Evolutionary conservation across 2,329 filamentous ascomycete species (phyloP).

Genomic region (Karstenula rhodostoma): DNA sequence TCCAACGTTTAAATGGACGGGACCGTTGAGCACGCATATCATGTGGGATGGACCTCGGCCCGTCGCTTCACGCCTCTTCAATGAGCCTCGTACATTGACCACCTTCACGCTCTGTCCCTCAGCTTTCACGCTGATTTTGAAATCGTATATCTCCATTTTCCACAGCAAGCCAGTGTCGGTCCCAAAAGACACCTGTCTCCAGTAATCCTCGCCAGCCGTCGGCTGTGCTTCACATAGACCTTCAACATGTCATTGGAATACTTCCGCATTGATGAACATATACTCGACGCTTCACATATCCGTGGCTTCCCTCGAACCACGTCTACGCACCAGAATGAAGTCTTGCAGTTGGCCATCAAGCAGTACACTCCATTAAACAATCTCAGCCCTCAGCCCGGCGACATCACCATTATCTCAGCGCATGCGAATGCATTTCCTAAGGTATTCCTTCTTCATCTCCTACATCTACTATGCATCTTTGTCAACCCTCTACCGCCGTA

Average conservation of each 20-base stretch:
- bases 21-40: background rate
- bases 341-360: constrained; percentile 78
- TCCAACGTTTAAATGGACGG: no score
- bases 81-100: constrained; percentile 1
- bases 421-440: constrained; percentile 96
- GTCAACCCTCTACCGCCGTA: no score
- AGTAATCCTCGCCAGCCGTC: background rate
- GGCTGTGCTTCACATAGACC: background rate
- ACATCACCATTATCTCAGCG: constrained; percentile 83
- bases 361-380: constrained; percentile 85
- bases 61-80: constrained; percentile 7
- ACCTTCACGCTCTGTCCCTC: background rate
- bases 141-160: background rate
- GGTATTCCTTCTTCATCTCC: no score
- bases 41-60: constrained; percentile 14
- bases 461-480: no score
- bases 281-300: constrained; percentile 73
- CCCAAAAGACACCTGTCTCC: background rate
- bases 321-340: constrained; percentile 75
- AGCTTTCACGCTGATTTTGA: background rate
- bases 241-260: constrained; percentile 49
- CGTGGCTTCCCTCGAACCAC: constrained; percentile 82
- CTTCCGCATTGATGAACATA: constrained; percentile 77
- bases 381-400: constrained; percentile 70
- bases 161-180: background rate